A percentile compares a stretch with the other conserved stretches of the same genome.
These are phyloP conservation scores for Salix koriyanagi DNA, from an alignment of 345 rosid genomes.

Conservation along the genomic window DNA sequence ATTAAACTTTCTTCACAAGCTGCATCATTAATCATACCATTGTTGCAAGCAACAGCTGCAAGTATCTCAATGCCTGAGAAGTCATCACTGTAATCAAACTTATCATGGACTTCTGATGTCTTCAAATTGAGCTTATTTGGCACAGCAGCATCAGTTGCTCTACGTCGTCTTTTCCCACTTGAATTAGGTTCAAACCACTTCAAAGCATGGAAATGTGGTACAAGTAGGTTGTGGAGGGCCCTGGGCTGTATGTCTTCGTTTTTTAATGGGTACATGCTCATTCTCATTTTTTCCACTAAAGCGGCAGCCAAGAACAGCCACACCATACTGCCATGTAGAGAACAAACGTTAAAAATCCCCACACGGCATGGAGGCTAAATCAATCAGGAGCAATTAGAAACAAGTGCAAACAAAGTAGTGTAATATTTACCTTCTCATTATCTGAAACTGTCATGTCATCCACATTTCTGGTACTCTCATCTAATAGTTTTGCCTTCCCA, in stretches of 20 bases:
- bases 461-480: constrained; percentile 14
- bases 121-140: constrained; percentile 8
- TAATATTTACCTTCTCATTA: constrained; percentile 44
- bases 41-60: constrained; percentile 50
- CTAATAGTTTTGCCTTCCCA: constrained; percentile 20
- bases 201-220: constrained; percentile 11
- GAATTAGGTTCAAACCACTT: constrained; percentile 18
- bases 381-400: background rate
- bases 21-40: constrained; percentile 25
- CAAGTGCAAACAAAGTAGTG: constrained; percentile 2
- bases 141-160: constrained; percentile 2
- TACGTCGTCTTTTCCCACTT: background rate
- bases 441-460: constrained; percentile 33
- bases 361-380: background rate
- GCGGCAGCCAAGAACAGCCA: constrained; percentile 46
- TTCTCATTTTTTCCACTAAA: constrained; percentile 41
- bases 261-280: constrained; percentile 51
- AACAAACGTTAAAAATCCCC: constrained; percentile 9
- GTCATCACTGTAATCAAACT: constrained; percentile 28
- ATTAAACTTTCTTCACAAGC: constrained; percentile 12
- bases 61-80: constrained; percentile 63
- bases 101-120: constrained; percentile 6
- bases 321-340: constrained; percentile 42
- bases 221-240: constrained; percentile 27
- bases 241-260: constrained; percentile 34